Evolutionary conservation across 331 rosid species (phyloP).

Genomic region (Telfairia occidentalis): DNA sequence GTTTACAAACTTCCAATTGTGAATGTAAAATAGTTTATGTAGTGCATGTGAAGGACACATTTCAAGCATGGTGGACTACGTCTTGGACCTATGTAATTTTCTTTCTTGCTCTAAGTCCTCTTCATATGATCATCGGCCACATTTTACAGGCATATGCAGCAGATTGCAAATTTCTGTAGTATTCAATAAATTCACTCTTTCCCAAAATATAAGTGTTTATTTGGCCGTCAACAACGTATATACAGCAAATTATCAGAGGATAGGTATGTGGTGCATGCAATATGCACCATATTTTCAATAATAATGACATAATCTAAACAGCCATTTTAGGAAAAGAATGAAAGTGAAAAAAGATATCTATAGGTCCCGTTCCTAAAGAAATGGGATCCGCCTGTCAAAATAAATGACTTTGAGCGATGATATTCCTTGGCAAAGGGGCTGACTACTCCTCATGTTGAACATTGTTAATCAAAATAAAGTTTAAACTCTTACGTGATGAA

Average conservation of each 20-base stretch:
- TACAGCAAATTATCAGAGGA: background rate
- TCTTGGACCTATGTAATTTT: background rate
- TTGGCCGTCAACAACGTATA: background rate
- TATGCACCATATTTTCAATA: background rate
- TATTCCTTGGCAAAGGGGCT: background rate
- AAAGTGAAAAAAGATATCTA: background rate
- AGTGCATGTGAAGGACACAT: background rate
- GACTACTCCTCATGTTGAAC: background rate
- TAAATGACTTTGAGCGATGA: background rate
- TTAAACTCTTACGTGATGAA: background rate
- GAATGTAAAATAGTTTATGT: background rate
- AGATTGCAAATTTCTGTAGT: background rate
- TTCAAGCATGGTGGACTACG: background rate
- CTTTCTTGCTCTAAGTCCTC: background rate
- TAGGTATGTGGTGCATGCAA: background rate
- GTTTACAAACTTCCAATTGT: background rate
- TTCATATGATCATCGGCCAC: background rate
- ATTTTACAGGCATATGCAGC: background rate
- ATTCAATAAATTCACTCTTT: background rate
- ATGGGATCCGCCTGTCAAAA: background rate
- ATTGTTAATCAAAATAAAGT: background rate
- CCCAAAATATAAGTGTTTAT: background rate
- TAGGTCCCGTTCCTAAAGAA: background rate
- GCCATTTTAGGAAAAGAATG: background rate
- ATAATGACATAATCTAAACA: background rate